Base-by-base conservation (phyloP, 2,329 filamentous ascomycete species). In the Pezicula radicicola region DNA sequence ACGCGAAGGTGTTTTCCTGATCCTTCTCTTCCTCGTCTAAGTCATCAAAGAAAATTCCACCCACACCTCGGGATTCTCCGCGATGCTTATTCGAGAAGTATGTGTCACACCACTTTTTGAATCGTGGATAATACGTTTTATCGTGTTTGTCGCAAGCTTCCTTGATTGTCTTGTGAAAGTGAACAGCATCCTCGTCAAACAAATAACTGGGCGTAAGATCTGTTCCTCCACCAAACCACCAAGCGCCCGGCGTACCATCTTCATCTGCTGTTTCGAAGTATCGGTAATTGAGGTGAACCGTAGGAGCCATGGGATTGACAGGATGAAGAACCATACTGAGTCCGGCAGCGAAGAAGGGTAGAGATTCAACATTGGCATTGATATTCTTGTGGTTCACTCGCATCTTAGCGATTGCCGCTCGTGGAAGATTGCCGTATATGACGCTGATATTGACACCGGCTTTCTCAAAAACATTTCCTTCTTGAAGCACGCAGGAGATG, bases 31-130 rank as follows among this genome's bases (percentile, higher is more conserved):
- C 81, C 63, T 89, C 88, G 68, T 99, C 94, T 13, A 99, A 79
- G 68, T 99, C 94, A 71, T 99, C 94, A 66, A 99, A 99, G 81
- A 99, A 99, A 71, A 99, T 97, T 49, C 94, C 94, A 49, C 94
- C 94, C 33, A 99, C 75, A 51, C 94, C 94, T 46, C 94, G 87
- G 44, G 84, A 78, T 74, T 99, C 94, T 53, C 83, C 82, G 44
- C 94, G 85, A 74, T 99, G 94, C 69, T 92, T 93, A 71, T 97
- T 89, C 75, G 81, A 87, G 73, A 99, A 99, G 76, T 99, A 99
- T 63, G 95, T 85, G 70, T 99, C 94, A 70, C 94, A 99, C 94
- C 94, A 99, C 67, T 88, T 87, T 77, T 99, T 99, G 81, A 97
- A 99, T 49, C 85, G 84, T 12, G 91, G 86, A 70, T 95, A 99